Percentiles rank a stretch among this genome's conserved stretches.
phyloP scores from a whole-genome alignment of 2,329 filamentous ascomycete species.

The Raffaelea arxii region DNA sequence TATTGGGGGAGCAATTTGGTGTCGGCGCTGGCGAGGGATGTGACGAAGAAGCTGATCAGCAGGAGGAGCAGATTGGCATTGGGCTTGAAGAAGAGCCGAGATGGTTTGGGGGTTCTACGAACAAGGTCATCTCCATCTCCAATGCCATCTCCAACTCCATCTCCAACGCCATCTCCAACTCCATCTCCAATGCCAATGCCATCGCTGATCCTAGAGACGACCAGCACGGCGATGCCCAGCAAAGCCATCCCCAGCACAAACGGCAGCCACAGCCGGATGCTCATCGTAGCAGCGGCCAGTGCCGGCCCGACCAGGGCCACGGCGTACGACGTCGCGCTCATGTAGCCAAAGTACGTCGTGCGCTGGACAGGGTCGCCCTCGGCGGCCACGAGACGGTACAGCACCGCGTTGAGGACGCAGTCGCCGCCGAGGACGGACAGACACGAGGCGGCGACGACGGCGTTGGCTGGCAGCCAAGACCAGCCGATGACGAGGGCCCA shows the following conservation, averaged over 20 bases:
- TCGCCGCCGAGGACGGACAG: slow-evolving; percentile 38
- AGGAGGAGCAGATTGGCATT: slow-evolving; percentile 33
- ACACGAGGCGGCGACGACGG: slow-evolving; percentile 29
- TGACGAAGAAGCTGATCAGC: slow-evolving; percentile 34
- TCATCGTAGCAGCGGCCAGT: slow-evolving; percentile 36
- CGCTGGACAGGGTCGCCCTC: slow-evolving; percentile 30
- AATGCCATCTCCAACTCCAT: too few relatives aligned
- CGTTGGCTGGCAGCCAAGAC: slow-evolving; percentile 23
- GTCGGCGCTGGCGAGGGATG: slow-evolving; percentile 39
- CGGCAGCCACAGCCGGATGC: slow-evolving; percentile 30
- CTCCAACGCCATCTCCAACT: too few relatives aligned
- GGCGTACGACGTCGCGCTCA: slow-evolving; percentile 37
- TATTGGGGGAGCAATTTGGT: slow-evolving; percentile 41
- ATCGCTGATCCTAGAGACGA: slow-evolving; percentile 15
- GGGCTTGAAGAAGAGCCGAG: too few relatives aligned
- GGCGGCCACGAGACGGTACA: slow-evolving; percentile 33
- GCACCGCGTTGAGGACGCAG: slow-evolving; percentile 40
- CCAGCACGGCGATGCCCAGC: slow-evolving; percentile 22
- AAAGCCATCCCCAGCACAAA: slow-evolving; percentile 30
- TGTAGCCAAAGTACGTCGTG: slow-evolving; percentile 41
- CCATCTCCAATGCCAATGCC: background rate
- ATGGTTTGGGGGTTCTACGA: slow-evolving; percentile 16
- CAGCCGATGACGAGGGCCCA: slow-evolving; percentile 31
- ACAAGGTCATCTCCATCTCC: too few relatives aligned
- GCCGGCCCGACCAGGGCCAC: slow-evolving; percentile 36